Evolutionary conservation across 2,329 filamentous ascomycete species (phyloP).

Genomic region (Chaetomiaceae sp.): DNA sequence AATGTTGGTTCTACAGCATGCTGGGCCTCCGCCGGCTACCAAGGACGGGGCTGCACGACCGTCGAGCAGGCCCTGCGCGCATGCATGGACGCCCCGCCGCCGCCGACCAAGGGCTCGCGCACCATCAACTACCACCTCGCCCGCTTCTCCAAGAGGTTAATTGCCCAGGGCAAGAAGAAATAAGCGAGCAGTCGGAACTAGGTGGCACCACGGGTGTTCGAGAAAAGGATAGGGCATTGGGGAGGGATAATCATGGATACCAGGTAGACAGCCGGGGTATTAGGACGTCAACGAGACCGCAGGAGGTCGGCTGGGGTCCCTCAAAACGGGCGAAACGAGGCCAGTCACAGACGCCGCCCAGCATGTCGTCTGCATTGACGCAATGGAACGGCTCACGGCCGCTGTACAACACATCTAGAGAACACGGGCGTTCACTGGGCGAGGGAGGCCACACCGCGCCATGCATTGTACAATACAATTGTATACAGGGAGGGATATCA

Average conservation of each 20-base stretch:
- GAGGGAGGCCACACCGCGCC: neutral
- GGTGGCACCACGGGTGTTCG: too few species aligned
- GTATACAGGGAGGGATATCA: neutral
- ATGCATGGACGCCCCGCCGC: conserved; percentile 76
- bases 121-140: conserved; percentile 91
- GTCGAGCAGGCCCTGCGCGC: conserved; percentile 57
- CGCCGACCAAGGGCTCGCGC: conserved; percentile 49
- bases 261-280: too few species aligned
- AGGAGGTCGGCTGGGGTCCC: too few species aligned
- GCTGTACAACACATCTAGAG: neutral
- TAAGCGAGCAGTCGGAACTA: neutral
- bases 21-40: conserved; percentile 77
- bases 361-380: too few species aligned
- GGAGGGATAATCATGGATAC: too few species aligned
- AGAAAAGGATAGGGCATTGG: too few species aligned
- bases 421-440: neutral
- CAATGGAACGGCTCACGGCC: too few species aligned
- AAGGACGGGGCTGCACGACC: conserved; percentile 52
- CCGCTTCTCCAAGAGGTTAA: conserved; percentile 70
- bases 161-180: conserved; percentile 38
- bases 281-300: too few species aligned
- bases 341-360: too few species aligned
- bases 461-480: conserved; percentile 6
- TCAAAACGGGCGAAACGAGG: too few species aligned
- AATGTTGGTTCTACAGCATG: conserved; percentile 52